Evolutionary conservation across 2,329 filamentous ascomycete genomes (phyloP).

Genomic region (Ilyonectria sp.): DNA sequence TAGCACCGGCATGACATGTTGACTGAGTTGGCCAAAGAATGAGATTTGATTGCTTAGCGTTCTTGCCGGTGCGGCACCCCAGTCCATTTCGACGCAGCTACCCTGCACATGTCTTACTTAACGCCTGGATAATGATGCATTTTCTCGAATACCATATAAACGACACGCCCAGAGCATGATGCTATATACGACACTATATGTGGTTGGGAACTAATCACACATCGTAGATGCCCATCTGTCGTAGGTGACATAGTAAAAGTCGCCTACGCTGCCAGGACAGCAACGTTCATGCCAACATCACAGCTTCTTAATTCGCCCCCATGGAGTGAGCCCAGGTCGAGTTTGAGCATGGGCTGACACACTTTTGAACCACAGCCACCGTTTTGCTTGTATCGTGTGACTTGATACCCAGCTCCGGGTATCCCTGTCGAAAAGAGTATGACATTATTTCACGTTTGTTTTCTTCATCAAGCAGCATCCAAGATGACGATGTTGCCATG

Average conservation of each 20-base stretch:
- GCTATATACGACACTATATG: neutral
- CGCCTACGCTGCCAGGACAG: too few species aligned
- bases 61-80: neutral
- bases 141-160: neutral
- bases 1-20: neutral
- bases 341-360: neutral
- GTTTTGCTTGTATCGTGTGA: neutral
- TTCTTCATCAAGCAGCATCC: neutral
- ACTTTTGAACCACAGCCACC: slow-evolving; percentile 15
- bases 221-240: too few species aligned
- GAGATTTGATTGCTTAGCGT: neutral
- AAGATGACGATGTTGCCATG: slow-evolving; percentile 16
- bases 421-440: neutral
- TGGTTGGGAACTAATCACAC: neutral
- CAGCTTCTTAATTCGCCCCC: too few species aligned
- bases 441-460: slow-evolving; percentile 4
- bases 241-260: too few species aligned
- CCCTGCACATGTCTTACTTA: neutral
- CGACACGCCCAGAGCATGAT: neutral
- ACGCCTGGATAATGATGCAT: neutral
- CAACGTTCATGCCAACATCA: too few species aligned
- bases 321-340: too few species aligned
- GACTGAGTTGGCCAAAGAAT: neutral
- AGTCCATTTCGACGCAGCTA: neutral
- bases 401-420: neutral